phyloP scores from a whole-genome alignment of 1,284 basidiomycete genomes.

The Phylloporus sp. region DNA sequence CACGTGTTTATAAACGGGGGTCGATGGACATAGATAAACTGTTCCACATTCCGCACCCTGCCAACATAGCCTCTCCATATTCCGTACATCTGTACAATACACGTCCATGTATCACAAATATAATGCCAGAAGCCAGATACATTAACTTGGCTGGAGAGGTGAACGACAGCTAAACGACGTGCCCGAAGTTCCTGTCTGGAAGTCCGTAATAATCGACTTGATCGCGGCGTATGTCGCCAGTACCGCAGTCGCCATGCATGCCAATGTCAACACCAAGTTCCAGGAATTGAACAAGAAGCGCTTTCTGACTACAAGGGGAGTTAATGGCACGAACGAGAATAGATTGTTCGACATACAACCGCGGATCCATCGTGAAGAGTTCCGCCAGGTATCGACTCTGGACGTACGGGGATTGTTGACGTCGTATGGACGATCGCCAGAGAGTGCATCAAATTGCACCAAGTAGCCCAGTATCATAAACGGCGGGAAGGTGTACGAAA shows the following conservation, averaged over 20 bases:
- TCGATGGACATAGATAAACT: no score
- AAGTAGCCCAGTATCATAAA: conserved; percentile 59
- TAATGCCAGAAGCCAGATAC: not conserved
- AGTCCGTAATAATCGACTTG: conserved; percentile 30
- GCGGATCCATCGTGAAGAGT: conserved; percentile 36
- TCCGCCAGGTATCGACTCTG: conserved; percentile 35
- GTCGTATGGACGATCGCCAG: conserved; percentile 44
- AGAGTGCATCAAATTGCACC: conserved; percentile 56
- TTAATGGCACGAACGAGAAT: not conserved
- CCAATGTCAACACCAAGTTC: conserved; percentile 45
- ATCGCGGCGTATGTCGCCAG: conserved; percentile 44
- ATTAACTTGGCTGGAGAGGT: conserved; percentile 27
- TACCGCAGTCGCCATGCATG: conserved; percentile 42
- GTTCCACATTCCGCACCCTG: no score
- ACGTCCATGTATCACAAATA: not conserved
- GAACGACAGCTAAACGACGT: conserved; percentile 42
- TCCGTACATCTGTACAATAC: not conserved
- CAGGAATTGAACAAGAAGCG: conserved; percentile 40
- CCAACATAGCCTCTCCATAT: not conserved
- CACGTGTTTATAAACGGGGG: no score
- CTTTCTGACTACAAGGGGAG: conserved; percentile 26
- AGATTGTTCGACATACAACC: conserved; percentile 33
- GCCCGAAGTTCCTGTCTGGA: conserved; percentile 25
- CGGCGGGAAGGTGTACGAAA: conserved; percentile 70
- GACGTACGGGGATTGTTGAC: conserved; percentile 40